Base-by-base conservation (phyloP, 2,329 filamentous ascomycete genomes). In the Pestalotiopsis sp. region DNA sequence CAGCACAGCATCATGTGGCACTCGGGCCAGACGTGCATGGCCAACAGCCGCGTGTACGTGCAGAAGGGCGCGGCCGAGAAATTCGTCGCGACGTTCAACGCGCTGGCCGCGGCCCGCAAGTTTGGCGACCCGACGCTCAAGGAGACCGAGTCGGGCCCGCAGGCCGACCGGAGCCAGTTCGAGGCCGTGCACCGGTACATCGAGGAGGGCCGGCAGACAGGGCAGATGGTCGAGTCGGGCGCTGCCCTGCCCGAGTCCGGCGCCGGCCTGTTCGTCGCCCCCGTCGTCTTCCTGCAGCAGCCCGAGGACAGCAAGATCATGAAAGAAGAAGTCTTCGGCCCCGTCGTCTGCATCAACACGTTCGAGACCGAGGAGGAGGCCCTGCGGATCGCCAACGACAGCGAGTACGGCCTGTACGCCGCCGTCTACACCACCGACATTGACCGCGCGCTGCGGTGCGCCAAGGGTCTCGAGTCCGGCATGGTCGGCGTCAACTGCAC, bases 271-370 rank as follows among this genome's bases (percentile, higher is more conserved):
- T 84, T 83, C 70, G 77, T 86, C 27, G 78, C 81, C 68, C 84
- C 84, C 1, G 82, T 82, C 13, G 81, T 86, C 57, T 85, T 86
- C 75, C 73, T 80, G n/a, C 74, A 83, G 38, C 77, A 81, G 4
- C 78, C 81, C 13, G 81, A 84, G 70, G 74, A 80, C 40, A 78
- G 81, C 1, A 79, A 79, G 68, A 84, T 91, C 65, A 86, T 86
- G 78, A 83, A 85, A 23, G 88, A 91, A 71, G 89, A 91, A 70
- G 83, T 91, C 0, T 92, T 92, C 70, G 89, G 90, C 0, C 89
- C 90, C 0, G 89, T 92, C 4, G 85, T 89, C 0, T 85, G 84
- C 27, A 85, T 91, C 71, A 84, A 84, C 66, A 84, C 82, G 0
- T 90, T 90, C 78, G 85, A 87, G 73, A 84, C 82, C 0, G 88